Conservation (phyloP, 208 protist species). For the Leishmania arabica region DNA sequence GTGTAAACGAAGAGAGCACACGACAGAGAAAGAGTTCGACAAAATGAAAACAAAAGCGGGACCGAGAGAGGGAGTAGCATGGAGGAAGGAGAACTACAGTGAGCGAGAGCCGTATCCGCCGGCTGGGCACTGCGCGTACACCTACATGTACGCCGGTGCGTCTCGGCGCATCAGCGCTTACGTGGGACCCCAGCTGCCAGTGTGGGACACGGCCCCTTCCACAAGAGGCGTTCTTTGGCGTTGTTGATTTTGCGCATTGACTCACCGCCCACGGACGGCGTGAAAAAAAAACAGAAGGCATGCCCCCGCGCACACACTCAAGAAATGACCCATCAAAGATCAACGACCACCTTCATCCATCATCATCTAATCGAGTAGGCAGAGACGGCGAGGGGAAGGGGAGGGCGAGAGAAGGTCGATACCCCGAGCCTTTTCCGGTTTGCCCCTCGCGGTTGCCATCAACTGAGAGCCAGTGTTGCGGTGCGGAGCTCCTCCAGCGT, state of each 20-base stretch:
- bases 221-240: too few relatives aligned
- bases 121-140: background rate
- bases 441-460: background rate
- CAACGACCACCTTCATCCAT: background rate
- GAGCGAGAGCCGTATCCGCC: background rate
- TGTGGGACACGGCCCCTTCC: too few relatives aligned
- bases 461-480: conserved; percentile 21
- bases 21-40: background rate
- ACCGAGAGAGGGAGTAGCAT: background rate
- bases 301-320: background rate
- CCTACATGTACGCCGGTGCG: background rate
- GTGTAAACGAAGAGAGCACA: background rate
- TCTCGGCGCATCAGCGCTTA: background rate
- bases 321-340: background rate
- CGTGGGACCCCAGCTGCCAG: background rate
- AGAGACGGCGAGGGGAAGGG: background rate
- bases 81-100: background rate
- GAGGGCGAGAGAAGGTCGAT: background rate
- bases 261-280: background rate
- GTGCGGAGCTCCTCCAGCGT: conserved; percentile 47
- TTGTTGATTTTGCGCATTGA: too few relatives aligned
- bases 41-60: background rate
- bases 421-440: background rate
- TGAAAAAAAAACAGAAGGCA: background rate
- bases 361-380: background rate